Base-by-base conservation (phyloP, 2,329 filamentous ascomycete genomes). In the Chrysoporthe puriensis region DNA sequence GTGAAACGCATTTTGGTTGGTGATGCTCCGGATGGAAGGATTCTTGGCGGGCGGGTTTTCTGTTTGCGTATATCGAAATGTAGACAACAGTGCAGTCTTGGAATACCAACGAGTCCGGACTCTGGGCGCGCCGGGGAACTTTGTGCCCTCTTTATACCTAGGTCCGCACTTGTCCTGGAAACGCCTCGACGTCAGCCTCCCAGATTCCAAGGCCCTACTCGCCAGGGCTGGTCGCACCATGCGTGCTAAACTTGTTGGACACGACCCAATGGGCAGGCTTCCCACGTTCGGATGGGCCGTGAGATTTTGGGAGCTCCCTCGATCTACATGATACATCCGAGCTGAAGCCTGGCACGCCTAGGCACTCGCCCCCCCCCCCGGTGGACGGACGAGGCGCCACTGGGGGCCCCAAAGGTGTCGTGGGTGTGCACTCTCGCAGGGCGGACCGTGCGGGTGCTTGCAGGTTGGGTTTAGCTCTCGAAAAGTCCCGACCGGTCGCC, bases 1-100 rank as follows among this genome's bases (percentile, higher is more conserved):
- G 80, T 73, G 77, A 84, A 78, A 79, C 84, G 86, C 85, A 87
- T 87, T 61, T 72, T 83, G 76, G 62, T 32, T n/a, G 58, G 36
- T 11, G 4, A 9, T 6, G 9, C 9, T 40, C 5, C 36, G 36
- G 9, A 6, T 40, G 36, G 36, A 40, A 40, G 36, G 36, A 40
- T 40, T 40, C 5, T 40, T 40, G 4, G 9, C 21, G 46, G 18
- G 8, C 32, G 50, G 11, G 46, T 7, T 9, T 21, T 48, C 3
- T 34, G 21, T 54, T 13, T 21, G 18, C 21, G 46, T 3, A 21
- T 26, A 3, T 50, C 46, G 11, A 50, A 7, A 8, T n/a, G 11
- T 50, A n/a, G 46, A 13, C 4, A 8, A 3, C 16, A 54, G 4
- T 1, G 9, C 14, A 26, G 4, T 54, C 50, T 54, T 54, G 50